phyloP scores from a whole-genome alignment of 2,329 filamentous ascomycete species.

The Pseudogymnoascus sp. region DNA sequence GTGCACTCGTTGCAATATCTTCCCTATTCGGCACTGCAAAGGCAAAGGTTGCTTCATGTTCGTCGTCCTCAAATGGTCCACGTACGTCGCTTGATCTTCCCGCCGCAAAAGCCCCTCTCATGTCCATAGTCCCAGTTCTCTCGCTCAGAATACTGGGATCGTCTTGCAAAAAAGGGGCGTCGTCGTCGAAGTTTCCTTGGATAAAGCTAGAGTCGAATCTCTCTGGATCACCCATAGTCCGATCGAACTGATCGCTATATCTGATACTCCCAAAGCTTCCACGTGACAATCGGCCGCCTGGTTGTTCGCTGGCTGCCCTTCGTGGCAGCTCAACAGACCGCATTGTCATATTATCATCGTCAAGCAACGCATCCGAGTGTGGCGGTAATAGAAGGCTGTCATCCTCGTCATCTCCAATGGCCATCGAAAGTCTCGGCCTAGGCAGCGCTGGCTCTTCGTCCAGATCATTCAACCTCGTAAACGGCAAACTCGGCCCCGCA shows the following conservation, averaged over 20 bases:
- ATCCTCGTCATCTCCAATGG: slow-evolving; percentile 38
- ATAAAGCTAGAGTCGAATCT: slow-evolving; percentile 26
- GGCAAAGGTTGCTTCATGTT: slow-evolving; percentile 28
- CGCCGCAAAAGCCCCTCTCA: slow-evolving; percentile 17
- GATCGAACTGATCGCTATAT: slow-evolving; percentile 45
- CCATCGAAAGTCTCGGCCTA: slow-evolving; percentile 48
- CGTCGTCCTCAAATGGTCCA: slow-evolving; percentile 22
- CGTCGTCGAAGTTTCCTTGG: slow-evolving; percentile 18
- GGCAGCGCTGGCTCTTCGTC: slow-evolving; percentile 38
- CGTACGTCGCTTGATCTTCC: slow-evolving; percentile 26
- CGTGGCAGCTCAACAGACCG: slow-evolving; percentile 54
- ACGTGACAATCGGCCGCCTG: slow-evolving; percentile 38
- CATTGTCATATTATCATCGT: slow-evolving; percentile 51
- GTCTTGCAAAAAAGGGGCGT: slow-evolving; percentile 12
- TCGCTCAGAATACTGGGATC: slow-evolving; percentile 2
- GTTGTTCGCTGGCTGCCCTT: slow-evolving; percentile 41
- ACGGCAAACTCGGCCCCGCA: slow-evolving; percentile 4
- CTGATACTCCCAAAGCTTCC: slow-evolving; percentile 43
- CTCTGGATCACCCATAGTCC: slow-evolving; percentile 23
- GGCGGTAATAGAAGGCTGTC: slow-evolving; percentile 41
- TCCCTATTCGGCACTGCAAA: slow-evolving; percentile 27
- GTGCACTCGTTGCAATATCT: not conserved
- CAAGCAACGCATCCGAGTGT: slow-evolving; percentile 46
- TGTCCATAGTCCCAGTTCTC: slow-evolving; percentile 18
- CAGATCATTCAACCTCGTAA: slow-evolving; percentile 29